A percentile compares a stretch with the other conserved stretches of the same genome.
Conservation (phyloP, 2,329 filamentous ascomycete species). For the Sclerotinia nivalis region DNA sequence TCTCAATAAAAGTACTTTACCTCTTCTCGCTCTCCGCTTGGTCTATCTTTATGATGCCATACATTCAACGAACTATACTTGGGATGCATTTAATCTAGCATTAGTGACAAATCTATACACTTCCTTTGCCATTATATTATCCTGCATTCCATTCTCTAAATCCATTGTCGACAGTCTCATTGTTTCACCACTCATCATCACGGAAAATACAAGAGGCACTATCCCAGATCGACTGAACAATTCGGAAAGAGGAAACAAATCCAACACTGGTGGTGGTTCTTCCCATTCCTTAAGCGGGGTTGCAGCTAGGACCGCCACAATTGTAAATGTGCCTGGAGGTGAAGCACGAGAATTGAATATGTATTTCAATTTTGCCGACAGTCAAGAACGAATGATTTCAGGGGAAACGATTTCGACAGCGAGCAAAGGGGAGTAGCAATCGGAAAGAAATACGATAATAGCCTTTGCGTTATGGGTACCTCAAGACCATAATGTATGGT, state of each 20-base stretch:
- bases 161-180: constrained; percentile 18
- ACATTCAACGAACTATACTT: constrained; percentile 5
- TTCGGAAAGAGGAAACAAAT: neutral
- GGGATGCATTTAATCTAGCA: constrained; percentile 15
- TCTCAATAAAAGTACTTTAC: neutral
- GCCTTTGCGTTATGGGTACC: no score
- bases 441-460: neutral
- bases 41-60: constrained; percentile 1
- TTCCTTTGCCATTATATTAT: constrained; percentile 17
- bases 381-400: neutral
- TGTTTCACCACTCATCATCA: neutral
- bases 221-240: neutral
- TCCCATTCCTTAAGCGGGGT: neutral
- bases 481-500: neutral
- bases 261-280: neutral
- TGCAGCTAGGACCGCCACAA: neutral
- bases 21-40: neutral
- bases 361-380: neutral
- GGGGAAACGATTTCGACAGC: neutral
- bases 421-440: neutral
- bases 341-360: neutral
- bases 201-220: neutral
- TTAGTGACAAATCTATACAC: constrained; percentile 4
- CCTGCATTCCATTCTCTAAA: constrained; percentile 24
- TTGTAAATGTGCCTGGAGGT: neutral